phyloP scores from a whole-genome alignment of 805 yeast genomes.

The Ogataea corticis region DNA sequence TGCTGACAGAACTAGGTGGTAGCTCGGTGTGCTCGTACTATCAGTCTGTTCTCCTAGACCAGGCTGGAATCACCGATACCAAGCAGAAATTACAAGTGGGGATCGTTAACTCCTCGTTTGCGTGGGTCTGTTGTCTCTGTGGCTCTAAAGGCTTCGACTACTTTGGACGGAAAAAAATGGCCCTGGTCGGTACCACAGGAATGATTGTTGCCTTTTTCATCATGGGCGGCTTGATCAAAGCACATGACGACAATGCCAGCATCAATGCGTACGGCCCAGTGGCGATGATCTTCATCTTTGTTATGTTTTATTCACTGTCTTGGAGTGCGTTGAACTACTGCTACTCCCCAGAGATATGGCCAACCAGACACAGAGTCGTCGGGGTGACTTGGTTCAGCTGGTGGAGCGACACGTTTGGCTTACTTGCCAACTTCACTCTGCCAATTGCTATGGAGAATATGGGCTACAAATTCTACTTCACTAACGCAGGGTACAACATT shows the following conservation, averaged over 20 bases:
- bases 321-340: slow-evolving; percentile 46
- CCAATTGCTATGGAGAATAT: slow-evolving; percentile 41
- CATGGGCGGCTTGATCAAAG: slow-evolving; percentile 22
- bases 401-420: slow-evolving; percentile 18
- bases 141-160: slow-evolving; percentile 20
- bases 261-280: slow-evolving; percentile 27
- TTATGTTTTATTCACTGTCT: slow-evolving; percentile 42
- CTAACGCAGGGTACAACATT: slow-evolving; percentile 22
- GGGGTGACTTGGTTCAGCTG: slow-evolving; percentile 20
- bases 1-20: slow-evolving; percentile 4
- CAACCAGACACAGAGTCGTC: slow-evolving; percentile 25
- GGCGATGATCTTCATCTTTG: slow-evolving; percentile 52
- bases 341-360: slow-evolving; percentile 45
- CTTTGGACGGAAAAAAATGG: slow-evolving; percentile 20
- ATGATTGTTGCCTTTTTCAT: slow-evolving; percentile 22
- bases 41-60: slow-evolving; percentile 35
- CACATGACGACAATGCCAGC: slow-evolving; percentile 5
- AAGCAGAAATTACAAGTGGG: slow-evolving; percentile 26
- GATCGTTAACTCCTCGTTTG: slow-evolving; percentile 16
- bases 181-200: slow-evolving; percentile 13
- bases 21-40: slow-evolving; percentile 45
- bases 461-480: slow-evolving; percentile 36
- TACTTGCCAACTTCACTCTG: slow-evolving; percentile 34
- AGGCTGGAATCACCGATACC: slow-evolving; percentile 20
- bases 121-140: slow-evolving; percentile 16